phyloP scores from a whole-genome alignment of 495 filamentous ascomycete genomes.

The Monascus purpureus region DNA sequence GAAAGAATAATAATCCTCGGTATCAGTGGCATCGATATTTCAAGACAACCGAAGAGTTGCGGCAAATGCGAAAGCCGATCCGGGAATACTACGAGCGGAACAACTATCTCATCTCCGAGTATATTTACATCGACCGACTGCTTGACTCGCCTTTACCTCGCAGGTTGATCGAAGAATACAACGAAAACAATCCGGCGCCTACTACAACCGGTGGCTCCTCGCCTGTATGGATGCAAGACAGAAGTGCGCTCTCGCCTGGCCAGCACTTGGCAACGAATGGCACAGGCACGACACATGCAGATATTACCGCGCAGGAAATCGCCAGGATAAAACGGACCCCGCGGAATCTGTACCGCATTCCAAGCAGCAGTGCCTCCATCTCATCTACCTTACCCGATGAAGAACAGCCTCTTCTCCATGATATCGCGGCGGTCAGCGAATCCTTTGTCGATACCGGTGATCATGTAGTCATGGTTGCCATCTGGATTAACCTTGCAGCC shows the following conservation, averaged over 20 bases:
- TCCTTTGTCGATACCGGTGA: constrained; percentile 47
- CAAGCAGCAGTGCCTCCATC: too few relatives aligned
- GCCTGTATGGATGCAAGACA: too few relatives aligned
- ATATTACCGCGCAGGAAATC: too few relatives aligned
- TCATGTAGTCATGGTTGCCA: constrained; percentile 59
- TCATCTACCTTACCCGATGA: constrained; percentile 53
- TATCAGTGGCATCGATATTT: too few relatives aligned
- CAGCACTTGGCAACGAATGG: constrained; percentile 1
- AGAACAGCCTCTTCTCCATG: constrained; percentile 13
- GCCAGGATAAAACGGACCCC: constrained; percentile 72
- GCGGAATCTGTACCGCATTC: constrained; percentile 63
- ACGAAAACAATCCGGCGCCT: constrained; percentile 1
- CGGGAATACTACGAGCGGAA: constrained; percentile 73
- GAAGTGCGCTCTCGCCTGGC: neutral
- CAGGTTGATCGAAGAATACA: constrained; percentile 77
- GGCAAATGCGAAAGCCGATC: too few relatives aligned
- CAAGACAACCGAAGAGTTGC: too few relatives aligned
- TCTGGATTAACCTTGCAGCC: constrained; percentile 76
- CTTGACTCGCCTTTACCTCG: constrained; percentile 81
- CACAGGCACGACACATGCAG: constrained; percentile 22
- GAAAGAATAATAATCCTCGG: too few relatives aligned
- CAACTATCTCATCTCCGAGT: constrained; percentile 73
- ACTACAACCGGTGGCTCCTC: too few relatives aligned
- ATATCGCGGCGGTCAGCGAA: constrained; percentile 29
- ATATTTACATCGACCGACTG: constrained; percentile 82